Percentiles rank a stretch among this genome's conserved stretches.
Conservation (phyloP, 1,284 basidiomycete species). For the Tylopilus sp. region DNA sequence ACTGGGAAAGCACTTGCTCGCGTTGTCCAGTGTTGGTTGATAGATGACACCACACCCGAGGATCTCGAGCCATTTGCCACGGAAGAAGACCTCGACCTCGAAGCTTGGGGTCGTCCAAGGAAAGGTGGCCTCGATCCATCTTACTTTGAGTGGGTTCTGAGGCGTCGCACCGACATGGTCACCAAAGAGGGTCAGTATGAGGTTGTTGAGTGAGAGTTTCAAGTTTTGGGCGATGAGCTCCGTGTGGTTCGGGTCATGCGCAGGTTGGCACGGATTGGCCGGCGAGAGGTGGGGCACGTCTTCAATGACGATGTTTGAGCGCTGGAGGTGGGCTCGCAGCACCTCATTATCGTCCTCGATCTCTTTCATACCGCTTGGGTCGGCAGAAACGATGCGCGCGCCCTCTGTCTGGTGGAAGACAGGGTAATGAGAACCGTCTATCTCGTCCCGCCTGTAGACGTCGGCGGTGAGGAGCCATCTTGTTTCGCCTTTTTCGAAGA, state of each 20-base stretch:
- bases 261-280: slow-evolving; percentile 78
- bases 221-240: slow-evolving; percentile 79
- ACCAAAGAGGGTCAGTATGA: slow-evolving; percentile 85
- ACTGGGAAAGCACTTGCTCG: slow-evolving; percentile 54
- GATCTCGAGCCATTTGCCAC: slow-evolving; percentile 97
- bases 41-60: slow-evolving; percentile 91
- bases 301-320: slow-evolving; percentile 78
- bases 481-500: slow-evolving; percentile 73
- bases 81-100: slow-evolving; percentile 97
- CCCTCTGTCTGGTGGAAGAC: slow-evolving; percentile 99
- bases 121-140: slow-evolving; percentile 98
- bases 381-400: slow-evolving; percentile 71
- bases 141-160: slow-evolving; percentile 72
- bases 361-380: slow-evolving; percentile 51
- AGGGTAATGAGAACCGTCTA: slow-evolving; percentile 95
- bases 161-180: slow-evolving; percentile 45
- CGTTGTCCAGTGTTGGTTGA: slow-evolving; percentile 83
- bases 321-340: slow-evolving; percentile 58
- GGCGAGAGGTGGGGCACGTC: slow-evolving; percentile 76
- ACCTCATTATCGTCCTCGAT: slow-evolving; percentile 62
- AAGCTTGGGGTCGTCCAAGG: slow-evolving; percentile 98
- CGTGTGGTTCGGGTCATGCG: slow-evolving; percentile 71
- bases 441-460: slow-evolving; percentile 98
- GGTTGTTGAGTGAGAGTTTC: slow-evolving; percentile 87
- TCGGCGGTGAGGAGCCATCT: slow-evolving; percentile 96